Evolutionary conservation across 2,329 filamentous ascomycete species (phyloP).

Genomic region (Talaromyces funiculosus): DNA sequence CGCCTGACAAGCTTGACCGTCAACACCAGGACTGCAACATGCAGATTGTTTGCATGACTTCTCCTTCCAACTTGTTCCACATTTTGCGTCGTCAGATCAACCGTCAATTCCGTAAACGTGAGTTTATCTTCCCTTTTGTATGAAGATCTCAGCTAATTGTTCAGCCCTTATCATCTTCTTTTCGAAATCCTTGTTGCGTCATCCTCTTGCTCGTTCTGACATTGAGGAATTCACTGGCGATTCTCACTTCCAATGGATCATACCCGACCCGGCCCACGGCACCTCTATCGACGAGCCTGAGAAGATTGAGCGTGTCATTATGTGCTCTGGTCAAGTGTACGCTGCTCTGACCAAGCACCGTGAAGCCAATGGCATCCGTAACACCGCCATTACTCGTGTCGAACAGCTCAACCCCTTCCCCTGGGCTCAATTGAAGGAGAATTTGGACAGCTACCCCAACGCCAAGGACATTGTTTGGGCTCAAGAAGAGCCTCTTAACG

Average conservation of each 20-base stretch:
- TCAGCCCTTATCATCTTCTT: constrained; percentile 93
- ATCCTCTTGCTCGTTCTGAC: constrained; percentile 81
- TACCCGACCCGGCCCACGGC: constrained; percentile 80
- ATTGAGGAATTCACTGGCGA: constrained; percentile 89
- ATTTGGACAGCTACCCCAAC: constrained; percentile 94
- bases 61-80: constrained; percentile 93
- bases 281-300: constrained; percentile 69
- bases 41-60: constrained; percentile 97
- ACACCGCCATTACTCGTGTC: constrained; percentile 89
- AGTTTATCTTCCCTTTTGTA: constrained; percentile 37
- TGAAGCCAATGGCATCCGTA: constrained; percentile 75
- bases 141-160: neutral
- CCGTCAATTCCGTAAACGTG: constrained; percentile 98
- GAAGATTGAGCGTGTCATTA: constrained; percentile 86
- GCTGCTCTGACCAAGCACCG: constrained; percentile 86
- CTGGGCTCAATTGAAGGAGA: constrained; percentile 93
- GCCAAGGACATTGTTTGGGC: constrained; percentile 96
- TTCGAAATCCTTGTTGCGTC: constrained; percentile 91
- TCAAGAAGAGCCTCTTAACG: constrained; percentile 96
- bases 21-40: constrained; percentile 99
- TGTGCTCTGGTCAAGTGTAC: constrained; percentile 95
- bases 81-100: constrained; percentile 95
- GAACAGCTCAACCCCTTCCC: constrained; percentile 99
- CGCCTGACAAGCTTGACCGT: constrained; percentile 80
- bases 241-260: constrained; percentile 95